Percentiles rank a stretch among this genome's conserved stretches.
Conservation (phyloP, 352 stramenopile genomes). For the Phytophthora ramorum region DNA sequence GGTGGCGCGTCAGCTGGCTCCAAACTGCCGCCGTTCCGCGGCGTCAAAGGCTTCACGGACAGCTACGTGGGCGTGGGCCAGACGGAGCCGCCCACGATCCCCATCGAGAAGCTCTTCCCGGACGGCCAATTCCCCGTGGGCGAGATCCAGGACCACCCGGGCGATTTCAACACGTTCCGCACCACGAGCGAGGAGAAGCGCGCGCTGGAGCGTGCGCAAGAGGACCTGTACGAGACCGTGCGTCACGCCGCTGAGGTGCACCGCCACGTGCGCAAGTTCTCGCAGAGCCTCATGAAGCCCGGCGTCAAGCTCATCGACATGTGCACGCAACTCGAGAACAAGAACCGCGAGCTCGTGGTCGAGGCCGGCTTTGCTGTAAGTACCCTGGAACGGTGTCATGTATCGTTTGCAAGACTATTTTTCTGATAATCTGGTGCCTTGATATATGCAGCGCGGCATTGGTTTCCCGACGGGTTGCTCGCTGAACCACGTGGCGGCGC, state of each 20-base stretch:
- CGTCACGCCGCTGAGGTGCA: slow-evolving; percentile 96
- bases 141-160: slow-evolving; percentile 93
- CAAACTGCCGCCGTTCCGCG: slow-evolving; percentile 69
- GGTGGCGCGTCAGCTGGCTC: slow-evolving; percentile 29
- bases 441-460: slow-evolving; percentile 52
- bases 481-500: slow-evolving; percentile 97
- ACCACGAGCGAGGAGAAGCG: slow-evolving; percentile 87
- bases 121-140: slow-evolving; percentile 88
- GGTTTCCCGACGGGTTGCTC: slow-evolving; percentile 94
- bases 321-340: slow-evolving; percentile 96
- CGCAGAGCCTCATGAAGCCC: slow-evolving; percentile 96
- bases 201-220: slow-evolving; percentile 78
- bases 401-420: neutral
- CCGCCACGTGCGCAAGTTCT: slow-evolving; percentile 91
- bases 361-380: slow-evolving; percentile 90
- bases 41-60: slow-evolving; percentile 92
- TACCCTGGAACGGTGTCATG: slow-evolving; percentile 29
- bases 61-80: slow-evolving; percentile 95
- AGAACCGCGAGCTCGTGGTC: slow-evolving; percentile 95
- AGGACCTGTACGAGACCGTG: slow-evolving; percentile 73
- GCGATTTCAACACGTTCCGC: slow-evolving; percentile 94
- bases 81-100: slow-evolving; percentile 96
- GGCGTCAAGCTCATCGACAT: slow-evolving; percentile 97
- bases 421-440: slow-evolving; percentile 27
- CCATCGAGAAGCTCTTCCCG: slow-evolving; percentile 77